These are phyloP conservation scores for Fusarium sp. DNA, from an alignment of 2,329 filamentous ascomycete species.

Conservation along the genomic window DNA sequence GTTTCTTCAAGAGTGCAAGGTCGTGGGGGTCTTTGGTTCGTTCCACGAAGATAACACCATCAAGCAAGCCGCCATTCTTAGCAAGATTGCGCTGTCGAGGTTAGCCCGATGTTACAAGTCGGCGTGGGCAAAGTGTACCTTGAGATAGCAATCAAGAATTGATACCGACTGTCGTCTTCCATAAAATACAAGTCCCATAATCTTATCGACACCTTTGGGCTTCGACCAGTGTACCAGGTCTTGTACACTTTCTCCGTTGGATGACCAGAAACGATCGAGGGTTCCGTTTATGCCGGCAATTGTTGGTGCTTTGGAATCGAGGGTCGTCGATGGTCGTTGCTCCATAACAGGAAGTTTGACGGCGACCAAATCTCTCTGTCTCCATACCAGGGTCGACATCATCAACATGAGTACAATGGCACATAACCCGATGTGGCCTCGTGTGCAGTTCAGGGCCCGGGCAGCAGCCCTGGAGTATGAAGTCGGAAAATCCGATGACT, in stretches of 20 bases:
- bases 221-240: slow-evolving; percentile 32
- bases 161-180: slow-evolving; percentile 55
- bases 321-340: background rate
- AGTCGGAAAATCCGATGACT: slow-evolving; percentile 1
- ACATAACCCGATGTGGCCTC: slow-evolving; percentile 25
- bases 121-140: slow-evolving; percentile 39
- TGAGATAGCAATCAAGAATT: slow-evolving; percentile 58
- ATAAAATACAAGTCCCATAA: slow-evolving; percentile 59
- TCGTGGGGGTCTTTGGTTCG: slow-evolving; percentile 52
- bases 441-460: slow-evolving; percentile 15
- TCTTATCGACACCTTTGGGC: slow-evolving; percentile 39
- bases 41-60: slow-evolving; percentile 56
- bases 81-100: slow-evolving; percentile 51
- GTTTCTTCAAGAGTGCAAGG: slow-evolving; percentile 51
- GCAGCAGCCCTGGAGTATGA: background rate
- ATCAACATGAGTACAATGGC: slow-evolving; percentile 30
- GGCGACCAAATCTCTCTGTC: slow-evolving; percentile 22
- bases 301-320: background rate
- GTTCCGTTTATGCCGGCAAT: background rate
- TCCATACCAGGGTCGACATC: slow-evolving; percentile 30
- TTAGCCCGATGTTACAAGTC: background rate
- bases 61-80: slow-evolving; percentile 55
- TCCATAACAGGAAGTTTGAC: slow-evolving; percentile 18
- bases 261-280: slow-evolving; percentile 38
- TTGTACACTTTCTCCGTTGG: slow-evolving; percentile 26